A percentile compares a stretch with the other conserved stretches of the same genome.
phyloP scores from a whole-genome alignment of 2,329 filamentous ascomycete species.

The Exophiala sp. region DNA sequence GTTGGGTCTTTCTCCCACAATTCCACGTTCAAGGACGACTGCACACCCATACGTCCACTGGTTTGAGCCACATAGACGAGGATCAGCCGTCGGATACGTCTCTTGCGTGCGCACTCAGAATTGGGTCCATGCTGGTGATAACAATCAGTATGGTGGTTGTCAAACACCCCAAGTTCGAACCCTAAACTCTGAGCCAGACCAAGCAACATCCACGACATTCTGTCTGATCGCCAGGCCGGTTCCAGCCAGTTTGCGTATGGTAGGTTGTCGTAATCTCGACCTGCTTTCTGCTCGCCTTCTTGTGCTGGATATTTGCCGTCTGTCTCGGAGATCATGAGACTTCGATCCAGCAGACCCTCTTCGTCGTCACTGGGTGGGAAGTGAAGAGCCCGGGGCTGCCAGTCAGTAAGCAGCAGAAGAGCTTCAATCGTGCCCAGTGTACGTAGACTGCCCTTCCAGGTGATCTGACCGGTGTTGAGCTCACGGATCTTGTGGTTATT shows the following conservation, averaged over 20 bases:
- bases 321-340: conserved; percentile 59
- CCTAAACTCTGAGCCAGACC: conserved; percentile 53
- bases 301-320: conserved; percentile 45
- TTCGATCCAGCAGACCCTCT: conserved; percentile 62
- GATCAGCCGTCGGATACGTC: conserved; percentile 80
- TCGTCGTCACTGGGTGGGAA: conserved; percentile 74
- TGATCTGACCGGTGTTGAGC: conserved; percentile 56
- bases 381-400: conserved; percentile 91
- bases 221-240: conserved; percentile 76
- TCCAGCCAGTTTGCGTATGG: conserved; percentile 92
- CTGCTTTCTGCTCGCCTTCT: conserved; percentile 30
- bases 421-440: conserved; percentile 94
- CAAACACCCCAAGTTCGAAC: conserved; percentile 87
- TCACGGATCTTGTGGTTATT: conserved; percentile 58
- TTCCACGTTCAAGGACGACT: conserved; percentile 76
- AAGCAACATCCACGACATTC: conserved; percentile 60
- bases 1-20: conserved; percentile 20
- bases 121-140: conserved; percentile 37
- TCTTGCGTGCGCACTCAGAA: conserved; percentile 72
- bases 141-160: conserved; percentile 60
- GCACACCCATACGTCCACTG: conserved; percentile 87
- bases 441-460: conserved; percentile 70
- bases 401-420: conserved; percentile 89
- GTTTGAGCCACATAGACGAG: conserved; percentile 90
- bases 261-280: conserved; percentile 46